These are phyloP conservation scores for Debaryomyces hansenii DNA, from an alignment of 805 yeast genomes.

Conservation along the genomic window DNA sequence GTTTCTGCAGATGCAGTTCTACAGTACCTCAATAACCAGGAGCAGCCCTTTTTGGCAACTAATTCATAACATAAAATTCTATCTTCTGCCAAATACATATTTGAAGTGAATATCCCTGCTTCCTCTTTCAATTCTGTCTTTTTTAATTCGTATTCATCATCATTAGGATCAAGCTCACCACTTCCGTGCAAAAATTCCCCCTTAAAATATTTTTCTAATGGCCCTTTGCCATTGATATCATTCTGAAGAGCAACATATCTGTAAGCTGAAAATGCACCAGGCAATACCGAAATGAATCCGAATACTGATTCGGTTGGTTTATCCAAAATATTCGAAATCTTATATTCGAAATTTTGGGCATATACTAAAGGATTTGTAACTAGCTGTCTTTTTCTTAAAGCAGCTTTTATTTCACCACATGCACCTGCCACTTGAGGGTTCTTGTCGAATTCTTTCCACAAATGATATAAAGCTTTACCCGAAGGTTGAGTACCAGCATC, in stretches of 20 bases:
- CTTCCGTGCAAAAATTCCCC: constrained; percentile 61
- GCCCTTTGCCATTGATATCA: constrained; percentile 52
- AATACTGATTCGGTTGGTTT: constrained; percentile 65
- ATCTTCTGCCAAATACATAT: constrained; percentile 72
- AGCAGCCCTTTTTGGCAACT: constrained; percentile 54
- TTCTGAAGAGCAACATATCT: constrained; percentile 60
- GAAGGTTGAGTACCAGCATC: constrained; percentile 70
- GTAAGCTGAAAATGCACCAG: constrained; percentile 71
- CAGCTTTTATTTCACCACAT: constrained; percentile 69
- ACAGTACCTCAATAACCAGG: constrained; percentile 64
- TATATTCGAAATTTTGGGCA: constrained; percentile 66
- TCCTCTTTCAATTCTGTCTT: constrained; percentile 37
- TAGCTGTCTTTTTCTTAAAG: constrained; percentile 47
- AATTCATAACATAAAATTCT: constrained; percentile 67
- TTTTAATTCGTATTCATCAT: constrained; percentile 46
- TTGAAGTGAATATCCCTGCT: constrained; percentile 60
- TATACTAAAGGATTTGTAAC: constrained; percentile 62
- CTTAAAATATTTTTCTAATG: constrained; percentile 64
- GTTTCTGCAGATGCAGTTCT: constrained; percentile 66
- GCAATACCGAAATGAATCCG: constrained; percentile 65
- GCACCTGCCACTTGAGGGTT: constrained; percentile 67
- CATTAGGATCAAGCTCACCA: constrained; percentile 59
- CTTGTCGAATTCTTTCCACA: constrained; percentile 63
- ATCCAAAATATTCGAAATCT: constrained; percentile 65
- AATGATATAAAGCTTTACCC: constrained; percentile 52